Evolutionary conservation across 1,284 basidiomycete species (phyloP).

Genomic region (Lentinus polychrous): DNA sequence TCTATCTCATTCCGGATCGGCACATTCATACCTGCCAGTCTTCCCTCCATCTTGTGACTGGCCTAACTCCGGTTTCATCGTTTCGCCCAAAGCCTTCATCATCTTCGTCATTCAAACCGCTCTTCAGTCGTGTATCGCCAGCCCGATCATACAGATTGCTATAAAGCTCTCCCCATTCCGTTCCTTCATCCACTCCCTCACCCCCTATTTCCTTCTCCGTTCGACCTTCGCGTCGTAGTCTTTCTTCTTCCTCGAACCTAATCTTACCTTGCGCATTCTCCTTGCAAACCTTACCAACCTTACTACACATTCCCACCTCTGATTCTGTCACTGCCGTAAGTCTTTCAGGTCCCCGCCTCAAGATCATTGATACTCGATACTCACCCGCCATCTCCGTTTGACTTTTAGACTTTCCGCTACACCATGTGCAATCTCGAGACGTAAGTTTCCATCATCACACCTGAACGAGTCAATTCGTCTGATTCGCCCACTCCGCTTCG

Average conservation of each 20-base stretch:
- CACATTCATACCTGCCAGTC: conserved; percentile 10
- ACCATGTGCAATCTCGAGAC: conserved; percentile 70
- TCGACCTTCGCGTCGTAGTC: conserved; percentile 7
- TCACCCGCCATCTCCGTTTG: not conserved
- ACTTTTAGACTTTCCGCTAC: conserved; percentile 6
- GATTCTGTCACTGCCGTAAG: conserved; percentile 2
- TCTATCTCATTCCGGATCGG: conserved; percentile 25
- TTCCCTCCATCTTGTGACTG: conserved; percentile 22
- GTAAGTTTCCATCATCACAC: conserved; percentile 34
- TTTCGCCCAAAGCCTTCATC: conserved; percentile 16
- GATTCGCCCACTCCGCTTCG: conserved; percentile 11
- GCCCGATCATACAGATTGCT: too few relatives aligned
- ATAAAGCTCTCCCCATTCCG: conserved; percentile 13
- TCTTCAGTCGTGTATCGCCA: conserved; percentile 6
- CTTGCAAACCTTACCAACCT: not conserved
- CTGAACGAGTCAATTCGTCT: conserved; percentile 12
- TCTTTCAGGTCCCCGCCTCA: not conserved
- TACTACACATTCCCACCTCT: not conserved
- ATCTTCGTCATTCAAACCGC: conserved; percentile 13
- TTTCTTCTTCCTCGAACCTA: conserved; percentile 7
- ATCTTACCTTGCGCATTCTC: not conserved
- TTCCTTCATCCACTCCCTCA: conserved; percentile 12
- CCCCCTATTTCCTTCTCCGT: conserved; percentile 9
- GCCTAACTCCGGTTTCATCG: conserved; percentile 8
- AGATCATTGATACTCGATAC: not conserved